Conservation (phyloP, 2,329 filamentous ascomycete species). For the Stachybotrys chlorohalonatus region DNA sequence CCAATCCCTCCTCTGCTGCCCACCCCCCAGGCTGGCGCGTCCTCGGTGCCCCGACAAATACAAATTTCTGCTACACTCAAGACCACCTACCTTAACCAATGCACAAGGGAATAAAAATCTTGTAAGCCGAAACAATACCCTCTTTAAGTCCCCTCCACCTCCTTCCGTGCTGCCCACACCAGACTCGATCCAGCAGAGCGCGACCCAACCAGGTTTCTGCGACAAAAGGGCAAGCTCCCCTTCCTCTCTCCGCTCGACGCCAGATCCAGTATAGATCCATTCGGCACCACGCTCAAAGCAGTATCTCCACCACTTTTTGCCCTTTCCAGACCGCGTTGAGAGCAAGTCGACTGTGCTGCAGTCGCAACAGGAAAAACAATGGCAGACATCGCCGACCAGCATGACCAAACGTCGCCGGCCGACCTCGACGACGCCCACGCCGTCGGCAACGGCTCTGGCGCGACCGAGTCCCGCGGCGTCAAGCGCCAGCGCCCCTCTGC, state of each 20-base stretch:
- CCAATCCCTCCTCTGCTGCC: not conserved
- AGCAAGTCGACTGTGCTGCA: conserved; percentile 4
- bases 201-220: conserved; percentile 46
- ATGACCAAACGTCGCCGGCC: conserved; percentile 66
- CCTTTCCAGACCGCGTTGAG: conserved; percentile 31
- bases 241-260: conserved; percentile 37
- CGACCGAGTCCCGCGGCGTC: conserved; percentile 67
- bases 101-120: not conserved
- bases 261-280: conserved; percentile 59
- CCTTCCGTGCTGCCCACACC: conserved; percentile 13
- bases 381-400: conserved; percentile 73
- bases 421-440: conserved; percentile 65
- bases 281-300: conserved; percentile 56
- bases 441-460: conserved; percentile 63
- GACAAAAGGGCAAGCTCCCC: conserved; percentile 37
- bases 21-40: conserved; percentile 9
- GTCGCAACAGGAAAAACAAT: conserved; percentile 30
- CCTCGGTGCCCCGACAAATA: conserved; percentile 19
- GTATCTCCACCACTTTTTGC: conserved; percentile 52
- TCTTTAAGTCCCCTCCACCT: not conserved
- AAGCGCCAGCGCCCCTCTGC: conserved; percentile 80
- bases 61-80: conserved; percentile 7
- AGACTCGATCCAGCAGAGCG: conserved; percentile 28
- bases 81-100: not conserved
- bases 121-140: conserved; percentile 1